Evolutionary conservation across 495 filamentous ascomycete genomes (phyloP).

Genomic region (Pyrenula aspistea): DNA sequence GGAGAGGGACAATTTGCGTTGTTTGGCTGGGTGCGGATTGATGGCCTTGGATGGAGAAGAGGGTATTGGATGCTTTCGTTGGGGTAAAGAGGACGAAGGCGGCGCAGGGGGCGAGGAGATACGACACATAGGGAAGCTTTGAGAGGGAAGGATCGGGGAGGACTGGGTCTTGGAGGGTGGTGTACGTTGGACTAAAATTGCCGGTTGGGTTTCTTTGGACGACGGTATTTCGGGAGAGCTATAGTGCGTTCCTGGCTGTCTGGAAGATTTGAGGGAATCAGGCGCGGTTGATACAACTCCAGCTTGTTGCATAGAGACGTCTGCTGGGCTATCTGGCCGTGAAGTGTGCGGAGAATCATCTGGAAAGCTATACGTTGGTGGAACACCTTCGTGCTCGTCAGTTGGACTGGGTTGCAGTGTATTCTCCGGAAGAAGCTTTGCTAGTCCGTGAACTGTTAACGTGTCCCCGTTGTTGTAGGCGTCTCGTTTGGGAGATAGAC

Average conservation of each 20-base stretch:
- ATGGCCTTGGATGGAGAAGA: background rate
- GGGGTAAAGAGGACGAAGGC: background rate
- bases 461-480: conserved; percentile 10
- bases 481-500: background rate
- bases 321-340: background rate
- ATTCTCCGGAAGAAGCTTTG: background rate
- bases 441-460: background rate
- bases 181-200: background rate
- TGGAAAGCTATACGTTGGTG: too few relatives aligned
- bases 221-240: background rate
- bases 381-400: too few relatives aligned
- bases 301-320: background rate
- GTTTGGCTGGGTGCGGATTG: background rate
- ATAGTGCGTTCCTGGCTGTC: background rate
- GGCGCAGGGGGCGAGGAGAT: background rate
- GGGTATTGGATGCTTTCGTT: background rate
- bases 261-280: background rate
- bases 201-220: too few relatives aligned
- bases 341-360: too few relatives aligned
- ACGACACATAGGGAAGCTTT: background rate
- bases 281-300: background rate
- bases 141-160: background rate
- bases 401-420: too few relatives aligned
- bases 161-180: background rate
- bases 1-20: background rate